Conservation (phyloP, 805 yeast genomes). For the Geotrichum ghanense region DNA sequence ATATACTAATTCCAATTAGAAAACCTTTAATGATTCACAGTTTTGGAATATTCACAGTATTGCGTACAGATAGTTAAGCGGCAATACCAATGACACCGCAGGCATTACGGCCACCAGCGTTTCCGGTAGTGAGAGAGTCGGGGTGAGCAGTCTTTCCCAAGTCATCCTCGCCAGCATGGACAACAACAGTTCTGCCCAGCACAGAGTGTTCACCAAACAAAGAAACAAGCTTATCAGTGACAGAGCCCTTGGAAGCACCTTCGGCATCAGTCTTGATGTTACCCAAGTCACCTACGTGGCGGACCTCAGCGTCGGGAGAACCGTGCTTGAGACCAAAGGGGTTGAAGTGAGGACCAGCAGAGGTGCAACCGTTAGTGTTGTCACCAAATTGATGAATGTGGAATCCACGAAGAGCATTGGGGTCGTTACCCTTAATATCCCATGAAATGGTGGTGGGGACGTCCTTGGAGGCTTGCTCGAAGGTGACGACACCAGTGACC, state of each 20-base stretch:
- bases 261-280: conserved; percentile 76
- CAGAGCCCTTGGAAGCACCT: conserved; percentile 88
- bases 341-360: conserved; percentile 97
- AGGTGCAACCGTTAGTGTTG: conserved; percentile 97
- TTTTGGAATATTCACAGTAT: too few species aligned
- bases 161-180: conserved; percentile 88
- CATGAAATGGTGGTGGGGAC: conserved; percentile 80
- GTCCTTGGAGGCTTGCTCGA: conserved; percentile 70
- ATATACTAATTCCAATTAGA: too few species aligned
- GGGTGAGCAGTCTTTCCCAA: conserved; percentile 89
- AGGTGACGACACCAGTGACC: conserved; percentile 77
- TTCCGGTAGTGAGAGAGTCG: conserved; percentile 90
- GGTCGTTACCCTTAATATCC: conserved; percentile 81
- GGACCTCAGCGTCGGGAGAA: conserved; percentile 62
- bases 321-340: conserved; percentile 83
- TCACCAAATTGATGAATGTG: conserved; percentile 98
- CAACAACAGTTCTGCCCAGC: conserved; percentile 90
- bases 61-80: conserved; percentile 27
- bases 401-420: conserved; percentile 91
- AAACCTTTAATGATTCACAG: too few species aligned
- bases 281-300: conserved; percentile 94
- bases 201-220: conserved; percentile 80
- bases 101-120: conserved; percentile 97
- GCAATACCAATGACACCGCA: conserved; percentile 93
- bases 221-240: conserved; percentile 65